Evolutionary conservation across 2,329 filamentous ascomycete genomes (phyloP), one percentile per base, ranked within the genome.

Genomic region (Sphaceloma murrayae): DNA sequence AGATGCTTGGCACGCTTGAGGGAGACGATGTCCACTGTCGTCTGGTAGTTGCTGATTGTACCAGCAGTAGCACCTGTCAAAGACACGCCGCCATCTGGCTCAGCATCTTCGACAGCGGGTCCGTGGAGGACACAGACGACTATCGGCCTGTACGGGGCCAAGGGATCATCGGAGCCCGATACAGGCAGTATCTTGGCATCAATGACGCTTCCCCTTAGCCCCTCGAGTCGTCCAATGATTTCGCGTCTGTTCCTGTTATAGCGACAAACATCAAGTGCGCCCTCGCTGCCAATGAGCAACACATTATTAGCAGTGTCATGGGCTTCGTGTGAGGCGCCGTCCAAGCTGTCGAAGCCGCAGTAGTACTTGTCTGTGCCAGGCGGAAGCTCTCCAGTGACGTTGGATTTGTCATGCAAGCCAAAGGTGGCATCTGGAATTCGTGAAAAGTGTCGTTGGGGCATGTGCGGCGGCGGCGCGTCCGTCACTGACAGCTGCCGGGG

Each of bases 1-100:
- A 95, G 64, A 45, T 77, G 75, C 49, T 75, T 72, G 54, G 79
- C 80, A n/a, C 80, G 84, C 53, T 75, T 78, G 48, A 96, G 67
- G 1, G 88, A 95, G 62, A 89, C 94, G 0, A 96, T 69, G 53
- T 95, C 86, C 4, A 94, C 85, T 0, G 82, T 81, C 0, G 88
- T 95, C 62, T 94, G 87, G 56, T 89, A 93, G 34, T 73, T 72
- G 39, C 76, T 73, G 47, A 79, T 68, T 9, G 36, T 29, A 26
- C 24, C 26, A n/a, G 2, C 13, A 5, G 22, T 19, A 7, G 13
- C 22, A 6, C 16, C 14, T 7, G 22, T 27, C 4, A 40, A 26
- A 14, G 36, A 40, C 5, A 40, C 36, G 5, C 36, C 36, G 9
- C 62, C 60, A 4, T 56, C 57, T 7, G 58, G 53, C 18, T 45